Evolutionary conservation across 2,329 filamentous ascomycete species (phyloP), one percentile per base, ranked within the genome.

Genomic region (Cordyceps farinosa): DNA sequence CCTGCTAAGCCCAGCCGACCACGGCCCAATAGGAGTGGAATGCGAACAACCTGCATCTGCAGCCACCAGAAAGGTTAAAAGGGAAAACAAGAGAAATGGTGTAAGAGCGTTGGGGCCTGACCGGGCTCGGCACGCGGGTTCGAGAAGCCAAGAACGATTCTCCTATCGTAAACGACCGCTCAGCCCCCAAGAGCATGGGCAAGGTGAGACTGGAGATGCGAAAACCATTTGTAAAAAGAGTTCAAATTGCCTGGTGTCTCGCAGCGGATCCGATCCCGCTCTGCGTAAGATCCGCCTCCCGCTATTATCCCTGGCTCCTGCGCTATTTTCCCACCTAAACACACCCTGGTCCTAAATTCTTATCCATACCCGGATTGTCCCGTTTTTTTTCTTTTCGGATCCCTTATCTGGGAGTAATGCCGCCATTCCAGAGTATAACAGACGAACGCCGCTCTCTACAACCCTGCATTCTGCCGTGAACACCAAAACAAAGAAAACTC

Each of bases 251-350:
- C 59, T 30, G 55, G 30, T 56, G 47, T 56, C 52, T 56, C 27
- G 50, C 50, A 44, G 52, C 60, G 52, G 51, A 62, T 62, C 60
- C 52, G 52, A 62, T 62, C 36, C 60, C 52, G 60, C 52, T 56
- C 17, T 50, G 44, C 29, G 59, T 62, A 62, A 62, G 60, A 62
- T 62, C 52, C 60, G 52, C 32, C 52, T 62, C 52, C 60, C 60
- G 52, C 60, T 62, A 55, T 62, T 62, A 56, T 55, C 60, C 51
- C 32, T 8, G 40, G 10, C 22, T 56, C 42, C 45, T 56, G 52
- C 60, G 60, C 60, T 38, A 62, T 62, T 62, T 62, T 48, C 50
- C 34, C 60, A 52, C 34, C 36, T 62, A 48, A 42, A 56, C 32
- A 56, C 32, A 47, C 42, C 59, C 50, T 48, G 32, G 59, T 40